Evolutionary conservation across 768 basidiomycete species (phyloP).

Genomic region (Myochromella boudieri): DNA sequence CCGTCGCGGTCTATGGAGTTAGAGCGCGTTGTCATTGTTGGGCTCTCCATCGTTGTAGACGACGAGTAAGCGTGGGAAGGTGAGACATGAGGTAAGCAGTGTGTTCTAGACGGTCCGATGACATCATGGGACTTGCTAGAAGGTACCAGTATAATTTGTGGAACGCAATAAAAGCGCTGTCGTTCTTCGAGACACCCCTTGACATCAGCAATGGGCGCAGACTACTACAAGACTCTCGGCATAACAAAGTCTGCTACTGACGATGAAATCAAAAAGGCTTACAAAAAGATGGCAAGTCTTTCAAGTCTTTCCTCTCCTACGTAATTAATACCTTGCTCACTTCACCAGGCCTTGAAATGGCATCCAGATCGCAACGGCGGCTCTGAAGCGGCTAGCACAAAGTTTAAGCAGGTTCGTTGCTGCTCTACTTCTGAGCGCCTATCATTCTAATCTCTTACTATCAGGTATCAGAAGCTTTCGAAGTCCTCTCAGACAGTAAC

Average conservation of each 20-base stretch:
- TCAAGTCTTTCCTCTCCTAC: background rate
- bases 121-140: slow-evolving; percentile 16
- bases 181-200: no score
- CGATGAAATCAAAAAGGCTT: slow-evolving; percentile 90
- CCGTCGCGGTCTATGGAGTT: slow-evolving; percentile 7
- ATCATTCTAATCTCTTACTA: background rate
- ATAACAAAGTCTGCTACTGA: slow-evolving; percentile 71
- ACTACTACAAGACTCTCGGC: slow-evolving; percentile 88
- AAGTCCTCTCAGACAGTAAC: slow-evolving; percentile 86
- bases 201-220: slow-evolving; percentile 60
- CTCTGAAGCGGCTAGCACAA: slow-evolving; percentile 81
- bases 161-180: slow-evolving; percentile 3
- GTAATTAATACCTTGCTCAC: slow-evolving; percentile 8
- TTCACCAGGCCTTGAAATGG: slow-evolving; percentile 79
- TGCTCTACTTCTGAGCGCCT: background rate
- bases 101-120: slow-evolving; percentile 17
- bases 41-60: slow-evolving; percentile 6
- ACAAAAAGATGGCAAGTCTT: slow-evolving; percentile 82
- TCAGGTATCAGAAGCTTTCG: slow-evolving; percentile 95
- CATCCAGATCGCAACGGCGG: slow-evolving; percentile 92
- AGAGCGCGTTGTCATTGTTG: slow-evolving; percentile 5
- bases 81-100: background rate
- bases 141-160: slow-evolving; percentile 7
- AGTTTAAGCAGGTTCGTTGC: slow-evolving; percentile 82
- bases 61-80: background rate